Evolutionary conservation across 108 stramenopile genomes (phyloP).

Genomic region (Cyclotella baltica): DNA sequence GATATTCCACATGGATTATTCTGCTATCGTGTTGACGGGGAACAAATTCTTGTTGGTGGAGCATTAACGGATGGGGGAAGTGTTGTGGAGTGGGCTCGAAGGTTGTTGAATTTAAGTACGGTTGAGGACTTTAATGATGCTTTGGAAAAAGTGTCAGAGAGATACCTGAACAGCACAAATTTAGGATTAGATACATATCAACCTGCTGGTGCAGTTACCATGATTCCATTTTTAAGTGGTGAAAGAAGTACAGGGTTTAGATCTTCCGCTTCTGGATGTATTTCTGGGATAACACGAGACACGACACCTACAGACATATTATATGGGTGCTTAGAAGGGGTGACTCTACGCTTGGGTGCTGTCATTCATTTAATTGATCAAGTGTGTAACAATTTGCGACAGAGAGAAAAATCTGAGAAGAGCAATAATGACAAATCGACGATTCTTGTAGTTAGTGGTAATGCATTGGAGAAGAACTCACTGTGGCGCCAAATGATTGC

Average conservation of each 20-base stretch:
- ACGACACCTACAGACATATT: constrained; percentile 69
- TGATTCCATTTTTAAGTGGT: constrained; percentile 81
- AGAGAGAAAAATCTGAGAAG: not conserved
- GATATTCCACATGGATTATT: constrained; percentile 73
- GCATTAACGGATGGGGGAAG: constrained; percentile 89
- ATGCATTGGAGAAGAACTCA: constrained; percentile 76
- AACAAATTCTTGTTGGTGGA: constrained; percentile 75
- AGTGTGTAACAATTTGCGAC: constrained; percentile 1
- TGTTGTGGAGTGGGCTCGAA: constrained; percentile 78
- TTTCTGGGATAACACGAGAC: constrained; percentile 75
- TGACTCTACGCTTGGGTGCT: constrained; percentile 67
- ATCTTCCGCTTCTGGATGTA: constrained; percentile 68
- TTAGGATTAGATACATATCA: not conserved
- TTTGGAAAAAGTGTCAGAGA: constrained; percentile 48
- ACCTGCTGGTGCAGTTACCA: constrained; percentile 24
- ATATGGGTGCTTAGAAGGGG: constrained; percentile 74
- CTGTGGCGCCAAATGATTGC: constrained; percentile 85
- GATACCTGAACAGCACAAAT: constrained; percentile 13
- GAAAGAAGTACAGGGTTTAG: constrained; percentile 86
- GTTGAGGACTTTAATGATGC: constrained; percentile 55
- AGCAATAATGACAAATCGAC: not conserved
- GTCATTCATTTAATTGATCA: constrained; percentile 56
- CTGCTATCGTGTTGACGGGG: constrained; percentile 77
- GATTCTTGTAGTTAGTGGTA: constrained; percentile 74
- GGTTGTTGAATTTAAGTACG: constrained; percentile 62